Evolutionary conservation across 192 early-diverging fungal species (phyloP).

Genomic region (Funneliformis geosporum): DNA sequence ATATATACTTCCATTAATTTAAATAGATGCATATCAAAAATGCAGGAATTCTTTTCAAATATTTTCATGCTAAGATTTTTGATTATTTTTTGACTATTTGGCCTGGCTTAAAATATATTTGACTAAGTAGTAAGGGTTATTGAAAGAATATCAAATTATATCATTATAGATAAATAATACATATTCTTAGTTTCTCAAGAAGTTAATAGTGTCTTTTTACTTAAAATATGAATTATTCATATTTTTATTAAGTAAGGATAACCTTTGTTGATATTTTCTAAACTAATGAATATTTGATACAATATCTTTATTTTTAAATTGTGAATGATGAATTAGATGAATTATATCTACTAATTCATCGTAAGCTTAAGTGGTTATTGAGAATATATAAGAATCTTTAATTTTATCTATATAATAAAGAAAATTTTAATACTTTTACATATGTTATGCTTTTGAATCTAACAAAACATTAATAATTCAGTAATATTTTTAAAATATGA

Average conservation of each 20-base stretch:
- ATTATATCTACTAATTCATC: constrained; percentile 6
- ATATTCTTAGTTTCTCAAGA: not conserved
- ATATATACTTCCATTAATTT: not conserved
- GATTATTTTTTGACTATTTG: not conserved
- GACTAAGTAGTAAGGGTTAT: not conserved
- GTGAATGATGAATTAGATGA: not conserved
- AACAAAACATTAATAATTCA: not conserved
- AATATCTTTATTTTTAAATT: not conserved
- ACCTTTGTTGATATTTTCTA: not conserved
- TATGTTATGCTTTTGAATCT: constrained; percentile 4
- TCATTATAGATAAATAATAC: not conserved
- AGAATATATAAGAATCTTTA: not conserved
- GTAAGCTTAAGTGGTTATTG: not conserved
- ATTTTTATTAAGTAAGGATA: no score
- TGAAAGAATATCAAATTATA: not conserved
- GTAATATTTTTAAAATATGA: constrained; percentile 5
- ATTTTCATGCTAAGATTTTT: not conserved
- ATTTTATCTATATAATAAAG: no score
- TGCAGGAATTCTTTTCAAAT: not conserved
- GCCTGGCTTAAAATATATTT: not conserved
- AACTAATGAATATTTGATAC: not conserved
- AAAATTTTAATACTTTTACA: no score
- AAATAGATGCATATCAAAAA: not conserved
- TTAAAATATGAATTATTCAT: not conserved
- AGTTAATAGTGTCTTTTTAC: not conserved